These are phyloP conservation scores for Fusarium clavum DNA, from an alignment of 2,329 filamentous ascomycete genomes.

Conservation along the genomic window DNA sequence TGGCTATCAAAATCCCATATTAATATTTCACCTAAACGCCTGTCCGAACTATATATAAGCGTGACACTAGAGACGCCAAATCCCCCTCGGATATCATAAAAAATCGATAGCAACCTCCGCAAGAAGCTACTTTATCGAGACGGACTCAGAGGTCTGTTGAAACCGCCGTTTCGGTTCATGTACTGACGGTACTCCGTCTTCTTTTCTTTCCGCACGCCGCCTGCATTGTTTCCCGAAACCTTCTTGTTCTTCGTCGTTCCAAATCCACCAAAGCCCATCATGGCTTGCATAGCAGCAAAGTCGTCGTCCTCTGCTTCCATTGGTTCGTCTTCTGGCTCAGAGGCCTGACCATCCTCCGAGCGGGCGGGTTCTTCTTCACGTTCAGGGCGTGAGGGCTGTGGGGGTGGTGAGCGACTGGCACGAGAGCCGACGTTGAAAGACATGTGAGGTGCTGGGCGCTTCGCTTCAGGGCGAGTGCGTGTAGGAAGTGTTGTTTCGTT, in stretches of 20 bases:
- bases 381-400: constrained; percentile 13
- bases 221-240: constrained; percentile 86
- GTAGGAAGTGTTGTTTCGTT: constrained; percentile 50
- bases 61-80: not conserved
- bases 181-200: constrained; percentile 96
- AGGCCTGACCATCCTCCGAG: constrained; percentile 22
- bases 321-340: constrained; percentile 29
- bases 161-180: constrained; percentile 87
- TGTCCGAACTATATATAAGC: not conserved
- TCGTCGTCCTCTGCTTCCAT: constrained; percentile 68
- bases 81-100: constrained; percentile 9
- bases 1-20: not conserved
- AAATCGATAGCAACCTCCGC: not conserved
- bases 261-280: constrained; percentile 93
- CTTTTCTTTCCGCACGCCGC: constrained; percentile 89
- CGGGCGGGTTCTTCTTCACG: constrained; percentile 33
- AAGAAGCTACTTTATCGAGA: constrained; percentile 48
- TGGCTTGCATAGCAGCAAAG: constrained; percentile 78
- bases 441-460: constrained; percentile 44
- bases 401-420: constrained; percentile 45
- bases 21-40: constrained; percentile 1
- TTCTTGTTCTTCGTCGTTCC: constrained; percentile 89
- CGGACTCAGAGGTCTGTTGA: constrained; percentile 81
- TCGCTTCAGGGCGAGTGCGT: constrained; percentile 47
- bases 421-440: constrained; percentile 51